Evolutionary conservation across 2,329 filamentous ascomycete species (phyloP), one percentile per base, ranked within the genome.

Genomic region (Beauveria asiatica): DNA sequence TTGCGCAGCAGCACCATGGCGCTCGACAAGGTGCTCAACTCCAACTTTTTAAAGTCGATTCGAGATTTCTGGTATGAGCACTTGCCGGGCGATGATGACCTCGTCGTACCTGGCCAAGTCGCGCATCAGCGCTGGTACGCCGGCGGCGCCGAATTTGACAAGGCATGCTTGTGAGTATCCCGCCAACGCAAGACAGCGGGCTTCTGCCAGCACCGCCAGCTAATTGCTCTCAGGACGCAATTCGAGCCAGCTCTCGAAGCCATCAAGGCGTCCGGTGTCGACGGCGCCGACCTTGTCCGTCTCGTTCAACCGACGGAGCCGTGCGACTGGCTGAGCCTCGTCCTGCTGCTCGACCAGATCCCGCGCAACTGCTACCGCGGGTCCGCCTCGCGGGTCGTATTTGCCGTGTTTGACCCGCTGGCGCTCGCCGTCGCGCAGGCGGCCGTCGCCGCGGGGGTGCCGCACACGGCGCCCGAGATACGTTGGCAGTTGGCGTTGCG

Each of bases 261-360:
- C n/a, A 67, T 76, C 37, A 67, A 64, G 5, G 56, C 62, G 0
- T 62, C 69, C 0, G 65, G 65, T 19, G 54, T 68, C 13, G 68
- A 66, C 4, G 69, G 66, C 1, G 56, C 66, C 9, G 67, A 71
- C 44, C 62, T 76, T 52, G 51, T 76, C 39, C 64, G 65, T 6
- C 57, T 67, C 16, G 62, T 67, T 0, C 62, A 66, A 11, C 71
- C 70, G 5, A 56, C 63, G 4, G 61, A 63, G 3, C 67, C 74
- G 0, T 57, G 68, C 6, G 72, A 75, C 63, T 76, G 73, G 70
- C 71, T 88, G 2, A 75, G 76, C 49, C 68, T 87, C 0, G 65
- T 84, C 5, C 65, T 88, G 2, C 74, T 88, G 2, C 76, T 88
- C 2, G 85, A 88, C 63, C 85, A 88, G 66, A 75, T 87, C 46